Conservation (phyloP, 31 red algal genomes). For the Asparagopsis taxiformis region DNA sequence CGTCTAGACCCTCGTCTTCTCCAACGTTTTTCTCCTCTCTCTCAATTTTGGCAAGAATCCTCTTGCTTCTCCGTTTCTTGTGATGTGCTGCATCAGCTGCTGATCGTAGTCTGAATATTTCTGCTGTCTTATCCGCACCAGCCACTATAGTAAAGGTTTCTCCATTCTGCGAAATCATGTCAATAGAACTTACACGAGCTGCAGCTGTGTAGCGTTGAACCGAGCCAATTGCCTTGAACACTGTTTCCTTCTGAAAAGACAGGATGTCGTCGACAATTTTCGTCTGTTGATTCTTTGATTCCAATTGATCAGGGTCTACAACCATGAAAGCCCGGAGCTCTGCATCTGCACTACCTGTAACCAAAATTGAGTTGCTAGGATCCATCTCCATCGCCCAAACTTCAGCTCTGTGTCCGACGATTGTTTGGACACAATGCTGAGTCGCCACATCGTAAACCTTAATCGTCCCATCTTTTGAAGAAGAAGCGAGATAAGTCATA, state of each 20-base stretch:
- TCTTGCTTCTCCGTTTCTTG: conserved; percentile 15
- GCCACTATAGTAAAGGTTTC: neutral
- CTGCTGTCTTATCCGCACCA: conserved; percentile 8
- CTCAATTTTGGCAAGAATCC: conserved; percentile 18
- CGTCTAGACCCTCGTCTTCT: neutral
- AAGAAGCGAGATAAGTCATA: conserved; percentile 46
- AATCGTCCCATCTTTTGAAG: conserved; percentile 83
- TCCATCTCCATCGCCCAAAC: conserved; percentile 59
- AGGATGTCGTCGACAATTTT: neutral
- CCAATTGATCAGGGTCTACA: neutral
- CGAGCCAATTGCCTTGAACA: conserved; percentile 3
- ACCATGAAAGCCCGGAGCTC: conserved; percentile 34
- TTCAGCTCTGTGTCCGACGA: conserved; percentile 61
- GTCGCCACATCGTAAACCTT: conserved; percentile 71
- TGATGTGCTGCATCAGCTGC: conserved; percentile 17
- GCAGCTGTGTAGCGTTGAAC: neutral
- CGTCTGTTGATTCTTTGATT: neutral
- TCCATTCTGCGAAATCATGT: neutral
- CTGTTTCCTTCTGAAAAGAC: neutral
- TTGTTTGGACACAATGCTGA: conserved; percentile 88
- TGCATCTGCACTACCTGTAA: conserved; percentile 56
- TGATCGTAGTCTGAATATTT: conserved; percentile 19
- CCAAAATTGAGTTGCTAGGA: conserved; percentile 24
- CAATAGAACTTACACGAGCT: conserved; percentile 2
- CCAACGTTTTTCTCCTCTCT: neutral